Percentiles rank a stretch among this genome's conserved stretches.
These are phyloP conservation scores for Rusavskia elegans DNA, from an alignment of 495 filamentous ascomycete species.

Conservation along the genomic window DNA sequence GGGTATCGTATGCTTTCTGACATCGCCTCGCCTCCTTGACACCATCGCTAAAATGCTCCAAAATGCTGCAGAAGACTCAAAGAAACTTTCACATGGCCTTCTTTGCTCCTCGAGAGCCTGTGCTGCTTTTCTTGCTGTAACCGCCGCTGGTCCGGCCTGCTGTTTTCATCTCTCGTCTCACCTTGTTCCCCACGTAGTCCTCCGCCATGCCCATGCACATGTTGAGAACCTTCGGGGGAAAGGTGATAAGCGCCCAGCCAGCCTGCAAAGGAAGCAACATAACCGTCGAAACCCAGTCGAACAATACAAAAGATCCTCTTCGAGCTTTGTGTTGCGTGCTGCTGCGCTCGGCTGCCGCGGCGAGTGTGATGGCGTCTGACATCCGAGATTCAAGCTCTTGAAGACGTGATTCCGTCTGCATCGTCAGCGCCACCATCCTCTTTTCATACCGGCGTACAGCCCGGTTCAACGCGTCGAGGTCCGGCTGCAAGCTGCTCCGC, in stretches of 20 bases:
- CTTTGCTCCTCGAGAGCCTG: not conserved
- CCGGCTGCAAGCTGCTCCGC: constrained; percentile 50
- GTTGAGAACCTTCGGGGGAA: constrained; percentile 7
- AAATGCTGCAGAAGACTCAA: not conserved
- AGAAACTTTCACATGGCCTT: not conserved
- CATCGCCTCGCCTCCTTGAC: not conserved
- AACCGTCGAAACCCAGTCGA: constrained; percentile 12
- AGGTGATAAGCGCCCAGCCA: constrained; percentile 3
- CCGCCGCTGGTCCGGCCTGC: constrained; percentile 3
- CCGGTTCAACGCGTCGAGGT: constrained; percentile 77
- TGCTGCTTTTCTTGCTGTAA: not conserved
- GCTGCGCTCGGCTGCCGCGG: constrained; percentile 52
- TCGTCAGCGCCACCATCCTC: constrained; percentile 50
- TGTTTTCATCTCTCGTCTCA: constrained; percentile 13
- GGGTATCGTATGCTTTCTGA: too few relatives aligned
- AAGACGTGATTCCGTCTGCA: constrained; percentile 63
- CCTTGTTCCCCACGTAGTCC: constrained; percentile 7
- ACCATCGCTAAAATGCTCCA: not conserved
- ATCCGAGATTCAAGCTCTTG: constrained; percentile 50
- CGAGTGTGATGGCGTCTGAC: constrained; percentile 62
- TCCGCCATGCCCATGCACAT: constrained; percentile 7
- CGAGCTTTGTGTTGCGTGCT: constrained; percentile 11
- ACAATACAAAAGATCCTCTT: constrained; percentile 10
- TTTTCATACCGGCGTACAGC: constrained; percentile 93
- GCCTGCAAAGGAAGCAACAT: constrained; percentile 21